Evolutionary conservation across 768 basidiomycete species (phyloP), one percentile per base, ranked within the genome.

Genomic region (Filobasidium wieringae): DNA sequence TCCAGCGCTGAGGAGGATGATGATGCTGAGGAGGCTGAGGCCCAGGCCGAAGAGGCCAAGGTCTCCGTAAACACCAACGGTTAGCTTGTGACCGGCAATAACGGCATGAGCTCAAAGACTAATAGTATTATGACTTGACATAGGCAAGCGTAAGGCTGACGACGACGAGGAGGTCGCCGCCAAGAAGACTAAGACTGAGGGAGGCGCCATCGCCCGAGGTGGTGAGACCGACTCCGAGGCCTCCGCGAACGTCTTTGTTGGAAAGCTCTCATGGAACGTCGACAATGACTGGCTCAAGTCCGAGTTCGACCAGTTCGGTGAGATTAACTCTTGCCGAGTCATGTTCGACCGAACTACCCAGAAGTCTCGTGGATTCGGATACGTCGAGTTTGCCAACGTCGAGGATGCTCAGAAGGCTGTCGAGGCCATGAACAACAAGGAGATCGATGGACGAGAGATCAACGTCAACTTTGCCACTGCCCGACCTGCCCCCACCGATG

Each of bases 211-310:
- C 41, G 76, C 77, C 19, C 74, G 74, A 30, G 73, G 74, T 15
- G 70, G 72, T 22, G 77, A 77, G 39, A 67, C 63, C 29, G 76
- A 64, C 49, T 68, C 75, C 0, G 79, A 81, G 63, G 79, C 82
- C 57, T 77, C 78, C 15, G 84, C 79, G 67, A 84, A 85, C 36
- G 80, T 96, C 66, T 97, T 92, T 69, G 89, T 99, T 64, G 93
- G 93, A 55, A 81, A 81, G 58, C 80, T 99, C 43, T 92, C 89
- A 12, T 99, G 92, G 92, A 88, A 87, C 72, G 86, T 97, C 62
- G 93, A 96, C 78, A 86, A 88, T 71, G 93, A 96, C 74, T 87
- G 89, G 80, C 83, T 97, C 61, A 82, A 85, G 50, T 80, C 84
- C 72, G 93, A 96, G 74, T 96, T 99, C 64, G 82, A 84, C 31